Conservation (phyloP, 2,329 filamentous ascomycete genomes). For the Hypoxylon sp. region DNA sequence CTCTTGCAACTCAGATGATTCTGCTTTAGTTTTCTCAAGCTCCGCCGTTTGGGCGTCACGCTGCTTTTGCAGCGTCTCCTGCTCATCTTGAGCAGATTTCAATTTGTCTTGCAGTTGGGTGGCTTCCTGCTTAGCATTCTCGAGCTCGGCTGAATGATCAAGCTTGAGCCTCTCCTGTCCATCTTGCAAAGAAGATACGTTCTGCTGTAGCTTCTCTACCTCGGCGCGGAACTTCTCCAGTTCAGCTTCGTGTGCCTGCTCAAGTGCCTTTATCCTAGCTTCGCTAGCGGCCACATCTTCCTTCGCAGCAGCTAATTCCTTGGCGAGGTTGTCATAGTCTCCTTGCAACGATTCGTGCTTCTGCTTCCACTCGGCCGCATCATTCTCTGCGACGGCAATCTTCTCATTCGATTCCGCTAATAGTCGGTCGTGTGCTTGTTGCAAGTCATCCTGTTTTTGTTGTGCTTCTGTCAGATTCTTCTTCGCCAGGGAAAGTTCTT, state of each 20-base stretch:
- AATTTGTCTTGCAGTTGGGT: slow-evolving; percentile 46
- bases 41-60: slow-evolving; percentile 51
- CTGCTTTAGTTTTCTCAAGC: slow-evolving; percentile 49
- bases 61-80: slow-evolving; percentile 50
- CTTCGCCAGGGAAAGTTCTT: slow-evolving; percentile 53
- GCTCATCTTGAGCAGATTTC: slow-evolving; percentile 51
- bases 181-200: slow-evolving; percentile 50
- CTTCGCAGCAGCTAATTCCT: slow-evolving; percentile 46
- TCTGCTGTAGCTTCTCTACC: slow-evolving; percentile 48
- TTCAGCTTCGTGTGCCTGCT: slow-evolving; percentile 44
- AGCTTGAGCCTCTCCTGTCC: slow-evolving; percentile 46
- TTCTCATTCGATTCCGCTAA: slow-evolving; percentile 54
- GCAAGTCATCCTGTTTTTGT: slow-evolving; percentile 45
- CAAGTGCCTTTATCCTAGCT: slow-evolving; percentile 45
- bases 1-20: slow-evolving; percentile 49
- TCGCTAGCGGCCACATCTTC: slow-evolving; percentile 42
- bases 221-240: slow-evolving; percentile 42
- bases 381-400: slow-evolving; percentile 51
- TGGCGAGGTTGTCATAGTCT: slow-evolving; percentile 29
- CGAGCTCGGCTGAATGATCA: slow-evolving; percentile 47
- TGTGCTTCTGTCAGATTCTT: slow-evolving; percentile 44
- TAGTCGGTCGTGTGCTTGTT: slow-evolving; percentile 51
- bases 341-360: slow-evolving; percentile 44
- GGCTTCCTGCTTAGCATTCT: slow-evolving; percentile 47
- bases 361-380: slow-evolving; percentile 44